Evolutionary conservation across 768 basidiomycete genomes (phyloP).

Genomic region (Lentinus tigrinus): DNA sequence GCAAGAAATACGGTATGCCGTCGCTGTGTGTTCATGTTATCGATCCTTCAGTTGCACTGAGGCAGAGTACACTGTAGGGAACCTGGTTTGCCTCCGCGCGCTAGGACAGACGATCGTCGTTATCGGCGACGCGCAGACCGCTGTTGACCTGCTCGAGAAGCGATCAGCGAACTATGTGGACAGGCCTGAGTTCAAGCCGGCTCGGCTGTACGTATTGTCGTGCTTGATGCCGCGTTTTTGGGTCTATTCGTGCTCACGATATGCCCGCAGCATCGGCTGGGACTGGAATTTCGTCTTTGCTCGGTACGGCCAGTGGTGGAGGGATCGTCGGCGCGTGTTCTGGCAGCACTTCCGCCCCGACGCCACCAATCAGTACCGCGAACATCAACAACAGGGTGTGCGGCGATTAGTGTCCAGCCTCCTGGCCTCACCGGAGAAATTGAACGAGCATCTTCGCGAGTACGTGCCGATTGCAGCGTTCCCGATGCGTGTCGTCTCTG

Average conservation of each 20-base stretch:
- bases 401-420: background rate
- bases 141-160: slow-evolving; percentile 41
- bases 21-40: no score
- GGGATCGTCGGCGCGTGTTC: slow-evolving; percentile 24
- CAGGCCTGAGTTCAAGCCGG: background rate
- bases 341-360: slow-evolving; percentile 25
- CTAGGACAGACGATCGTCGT: slow-evolving; percentile 28
- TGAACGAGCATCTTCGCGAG: background rate
- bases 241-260: background rate
- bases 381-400: background rate
- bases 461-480: background rate
- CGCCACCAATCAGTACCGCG: background rate
- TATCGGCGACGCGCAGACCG: slow-evolving; percentile 35
- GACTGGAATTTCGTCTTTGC: slow-evolving; percentile 24
- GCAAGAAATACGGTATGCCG: slow-evolving; percentile 1
- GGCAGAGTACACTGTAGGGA: no score
- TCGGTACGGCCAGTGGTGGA: slow-evolving; percentile 27
- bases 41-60: no score
- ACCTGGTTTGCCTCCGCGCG: background rate
- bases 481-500: no score
- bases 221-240: no score
- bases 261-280: slow-evolving; percentile 23
- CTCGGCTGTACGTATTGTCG: background rate
- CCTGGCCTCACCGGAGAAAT: background rate
- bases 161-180: slow-evolving; percentile 41